Evolutionary conservation across 345 rosid species (phyloP).

Genomic region (Salix caprea): DNA sequence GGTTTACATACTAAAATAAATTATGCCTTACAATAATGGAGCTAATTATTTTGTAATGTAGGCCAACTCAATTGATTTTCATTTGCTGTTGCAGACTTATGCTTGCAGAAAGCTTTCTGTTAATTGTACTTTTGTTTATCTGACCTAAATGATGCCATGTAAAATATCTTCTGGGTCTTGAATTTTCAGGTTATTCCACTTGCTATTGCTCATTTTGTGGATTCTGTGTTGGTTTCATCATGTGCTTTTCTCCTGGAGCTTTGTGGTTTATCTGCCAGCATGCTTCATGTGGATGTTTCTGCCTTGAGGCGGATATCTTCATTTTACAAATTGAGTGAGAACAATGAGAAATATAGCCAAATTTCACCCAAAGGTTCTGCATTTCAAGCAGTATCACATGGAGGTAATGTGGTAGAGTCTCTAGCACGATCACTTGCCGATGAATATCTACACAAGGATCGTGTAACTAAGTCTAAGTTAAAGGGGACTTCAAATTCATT

Average conservation of each 20-base stretch:
- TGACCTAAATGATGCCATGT: neutral
- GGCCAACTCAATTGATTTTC: neutral
- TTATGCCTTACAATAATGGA: neutral
- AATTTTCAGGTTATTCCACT: constrained; percentile 76
- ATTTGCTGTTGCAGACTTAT: neutral
- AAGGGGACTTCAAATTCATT: constrained; percentile 35
- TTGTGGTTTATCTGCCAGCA: constrained; percentile 83
- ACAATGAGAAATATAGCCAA: constrained; percentile 41
- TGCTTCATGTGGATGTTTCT: constrained; percentile 77
- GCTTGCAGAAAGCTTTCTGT: neutral
- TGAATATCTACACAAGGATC: constrained; percentile 56
- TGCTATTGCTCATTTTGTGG: constrained; percentile 81
- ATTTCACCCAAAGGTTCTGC: constrained; percentile 53
- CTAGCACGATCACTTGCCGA: constrained; percentile 88
- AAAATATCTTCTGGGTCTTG: constrained; percentile 5
- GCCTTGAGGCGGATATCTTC: constrained; percentile 78
- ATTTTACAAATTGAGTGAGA: constrained; percentile 54
- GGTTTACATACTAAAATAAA: neutral
- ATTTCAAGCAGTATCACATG: constrained; percentile 49
- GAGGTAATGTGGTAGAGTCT: constrained; percentile 62
- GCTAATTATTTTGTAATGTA: neutral
- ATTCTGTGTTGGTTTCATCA: constrained; percentile 78
- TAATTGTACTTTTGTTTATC: neutral
- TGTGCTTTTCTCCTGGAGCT: constrained; percentile 84
- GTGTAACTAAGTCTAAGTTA: constrained; percentile 36